A percentile compares a stretch with the other conserved stretches of the same genome.
Evolutionary conservation across 805 yeast species (phyloP).

Genomic region (Myxozyma sirexii): DNA sequence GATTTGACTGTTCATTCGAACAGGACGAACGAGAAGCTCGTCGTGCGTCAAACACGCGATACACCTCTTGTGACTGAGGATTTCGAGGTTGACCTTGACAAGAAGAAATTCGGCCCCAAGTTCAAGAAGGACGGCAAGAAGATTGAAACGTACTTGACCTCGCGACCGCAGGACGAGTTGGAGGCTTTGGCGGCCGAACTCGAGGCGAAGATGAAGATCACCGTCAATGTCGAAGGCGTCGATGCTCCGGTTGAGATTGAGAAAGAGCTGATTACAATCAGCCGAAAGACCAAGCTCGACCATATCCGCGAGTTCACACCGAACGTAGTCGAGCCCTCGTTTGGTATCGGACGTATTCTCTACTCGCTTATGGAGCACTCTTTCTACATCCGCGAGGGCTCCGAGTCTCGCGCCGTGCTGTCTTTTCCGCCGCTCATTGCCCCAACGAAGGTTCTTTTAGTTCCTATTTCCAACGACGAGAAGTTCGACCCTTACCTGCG

Average conservation of each 20-base stretch:
- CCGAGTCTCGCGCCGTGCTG: constrained; percentile 81
- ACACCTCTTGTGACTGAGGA: constrained; percentile 82
- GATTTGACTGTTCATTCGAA: constrained; percentile 95
- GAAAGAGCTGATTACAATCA: constrained; percentile 69
- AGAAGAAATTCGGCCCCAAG: constrained; percentile 96
- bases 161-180: constrained; percentile 82
- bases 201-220: constrained; percentile 60
- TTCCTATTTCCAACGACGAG: constrained; percentile 86
- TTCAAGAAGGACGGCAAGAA: constrained; percentile 96
- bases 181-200: constrained; percentile 76
- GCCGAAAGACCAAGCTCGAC: constrained; percentile 76
- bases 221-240: constrained; percentile 67
- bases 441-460: constrained; percentile 94
- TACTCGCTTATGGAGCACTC: constrained; percentile 91
- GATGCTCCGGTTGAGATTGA: constrained; percentile 69
- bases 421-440: constrained; percentile 95
- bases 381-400: constrained; percentile 94
- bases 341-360: constrained; percentile 97
- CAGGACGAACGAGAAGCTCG: constrained; percentile 90
- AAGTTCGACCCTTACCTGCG: constrained; percentile 75
- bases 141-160: constrained; percentile 76
- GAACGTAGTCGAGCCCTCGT: constrained; percentile 97
- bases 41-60: constrained; percentile 86
- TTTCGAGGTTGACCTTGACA: constrained; percentile 83
- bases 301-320: constrained; percentile 96